These are phyloP conservation scores for Teunomyces kruisii DNA, from an alignment of 805 yeast genomes.

Conservation along the genomic window DNA sequence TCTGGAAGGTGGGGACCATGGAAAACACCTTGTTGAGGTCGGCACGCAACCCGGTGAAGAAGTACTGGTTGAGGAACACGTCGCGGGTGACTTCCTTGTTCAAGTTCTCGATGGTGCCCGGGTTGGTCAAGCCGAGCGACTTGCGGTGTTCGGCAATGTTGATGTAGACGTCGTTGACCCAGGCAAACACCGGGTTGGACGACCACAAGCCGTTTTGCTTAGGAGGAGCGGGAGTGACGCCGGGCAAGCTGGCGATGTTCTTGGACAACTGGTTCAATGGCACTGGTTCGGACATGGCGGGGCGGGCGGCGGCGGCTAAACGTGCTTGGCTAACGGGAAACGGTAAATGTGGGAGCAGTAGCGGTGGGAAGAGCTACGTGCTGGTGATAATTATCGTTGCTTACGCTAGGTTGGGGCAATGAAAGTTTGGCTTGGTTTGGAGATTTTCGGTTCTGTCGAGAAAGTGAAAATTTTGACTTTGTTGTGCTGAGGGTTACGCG, in stretches of 20 bases:
- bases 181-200: slow-evolving; percentile 78
- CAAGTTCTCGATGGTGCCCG: slow-evolving; percentile 69
- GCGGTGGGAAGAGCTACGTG: too few relatives aligned
- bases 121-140: slow-evolving; percentile 80
- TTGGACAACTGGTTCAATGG: slow-evolving; percentile 63
- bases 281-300: slow-evolving; percentile 33
- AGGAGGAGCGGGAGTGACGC: slow-evolving; percentile 52
- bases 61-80: slow-evolving; percentile 84
- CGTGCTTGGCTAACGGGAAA: background rate
- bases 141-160: slow-evolving; percentile 75
- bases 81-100: slow-evolving; percentile 80
- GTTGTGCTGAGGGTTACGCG: too few relatives aligned
- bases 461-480: too few relatives aligned
- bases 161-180: slow-evolving; percentile 71
- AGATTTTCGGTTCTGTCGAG: too few relatives aligned
- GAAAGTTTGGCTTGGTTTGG: too few relatives aligned
- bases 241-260: slow-evolving; percentile 57
- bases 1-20: slow-evolving; percentile 93
- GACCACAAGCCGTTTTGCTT: slow-evolving; percentile 67
- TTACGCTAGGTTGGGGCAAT: too few relatives aligned
- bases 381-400: too few relatives aligned
- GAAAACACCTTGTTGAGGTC: slow-evolving; percentile 90
- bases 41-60: slow-evolving; percentile 94
- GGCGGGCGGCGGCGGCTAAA: slow-evolving; percentile 8
- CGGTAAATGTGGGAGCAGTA: too few relatives aligned